Evolutionary conservation across 2,329 filamentous ascomycete species (phyloP).

Genomic region (Aspergillus hiratsukae): DNA sequence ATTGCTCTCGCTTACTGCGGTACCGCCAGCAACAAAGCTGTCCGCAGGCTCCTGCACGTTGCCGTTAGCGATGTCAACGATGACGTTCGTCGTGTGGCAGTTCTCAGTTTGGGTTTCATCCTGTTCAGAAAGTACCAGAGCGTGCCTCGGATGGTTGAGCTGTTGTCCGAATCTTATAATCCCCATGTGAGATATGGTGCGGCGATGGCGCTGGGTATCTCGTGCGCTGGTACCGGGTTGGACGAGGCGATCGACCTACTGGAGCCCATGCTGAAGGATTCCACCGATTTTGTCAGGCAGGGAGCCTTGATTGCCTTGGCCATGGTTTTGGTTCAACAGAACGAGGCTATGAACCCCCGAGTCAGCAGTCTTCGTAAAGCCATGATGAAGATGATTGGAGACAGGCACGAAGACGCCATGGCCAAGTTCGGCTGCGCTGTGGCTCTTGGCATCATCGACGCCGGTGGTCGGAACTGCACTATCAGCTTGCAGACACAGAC

Average conservation of each 20-base stretch:
- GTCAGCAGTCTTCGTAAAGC: conserved; percentile 86
- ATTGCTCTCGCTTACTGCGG: conserved; percentile 96
- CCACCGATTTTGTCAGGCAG: conserved; percentile 95
- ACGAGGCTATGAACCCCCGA: conserved; percentile 97
- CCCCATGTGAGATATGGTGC: conserved; percentile 97
- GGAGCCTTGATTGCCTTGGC: conserved; percentile 88
- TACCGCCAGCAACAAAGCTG: conserved; percentile 96
- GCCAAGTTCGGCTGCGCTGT: conserved; percentile 96
- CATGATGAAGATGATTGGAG: conserved; percentile 86
- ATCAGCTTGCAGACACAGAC: conserved; percentile 97
- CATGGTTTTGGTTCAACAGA: conserved; percentile 99
- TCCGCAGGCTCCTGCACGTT: conserved; percentile 89
- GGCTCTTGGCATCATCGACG: conserved; percentile 94
- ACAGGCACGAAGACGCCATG: conserved; percentile 98
- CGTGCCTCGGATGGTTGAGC: conserved; percentile 96
- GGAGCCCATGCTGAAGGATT: conserved; percentile 99
- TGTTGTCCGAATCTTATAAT: conserved; percentile 97
- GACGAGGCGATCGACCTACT: conserved; percentile 95
- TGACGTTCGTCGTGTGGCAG: conserved; percentile 89
- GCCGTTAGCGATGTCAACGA: conserved; percentile 98
- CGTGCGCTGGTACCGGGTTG: conserved; percentile 90
- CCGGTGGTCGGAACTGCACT: conserved; percentile 95
- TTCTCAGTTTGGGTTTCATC: conserved; percentile 97
- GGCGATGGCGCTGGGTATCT: conserved; percentile 96
- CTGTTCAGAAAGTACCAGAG: conserved; percentile 96